Conservation (phyloP, 2,329 filamentous ascomycete genomes). For the Fusarium nygamai region DNA sequence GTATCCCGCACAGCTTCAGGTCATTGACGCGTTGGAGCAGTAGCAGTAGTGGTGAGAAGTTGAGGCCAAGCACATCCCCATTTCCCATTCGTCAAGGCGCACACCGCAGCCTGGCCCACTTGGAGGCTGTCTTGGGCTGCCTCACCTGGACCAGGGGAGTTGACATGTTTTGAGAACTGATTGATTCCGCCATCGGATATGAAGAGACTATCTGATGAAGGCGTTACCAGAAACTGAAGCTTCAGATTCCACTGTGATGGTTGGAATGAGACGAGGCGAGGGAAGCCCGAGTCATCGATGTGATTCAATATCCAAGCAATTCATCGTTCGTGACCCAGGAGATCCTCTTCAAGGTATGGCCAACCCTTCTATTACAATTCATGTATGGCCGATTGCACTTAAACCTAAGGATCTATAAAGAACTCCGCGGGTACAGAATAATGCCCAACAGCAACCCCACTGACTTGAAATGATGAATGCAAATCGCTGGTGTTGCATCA, state of each 20-base stretch:
- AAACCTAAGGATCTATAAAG: neutral
- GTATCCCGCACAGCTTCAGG: neutral
- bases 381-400: too few relatives aligned
- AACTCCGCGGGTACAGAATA: neutral
- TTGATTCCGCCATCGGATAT: too few relatives aligned
- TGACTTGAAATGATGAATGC: neutral
- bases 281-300: neutral
- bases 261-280: neutral
- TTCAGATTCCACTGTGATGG: neutral
- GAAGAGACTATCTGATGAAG: neutral
- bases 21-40: neutral
- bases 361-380: neutral
- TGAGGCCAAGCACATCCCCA: too few relatives aligned
- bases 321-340: neutral
- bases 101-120: neutral
- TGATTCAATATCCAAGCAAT: too few relatives aligned
- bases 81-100: too few relatives aligned
- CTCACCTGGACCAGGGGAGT: neutral
- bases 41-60: neutral
- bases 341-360: accelerated
- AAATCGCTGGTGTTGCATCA: neutral
- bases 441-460: too few relatives aligned
- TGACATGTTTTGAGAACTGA: neutral
- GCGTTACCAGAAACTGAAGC: neutral
- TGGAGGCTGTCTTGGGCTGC: neutral